Evolutionary conservation across 768 basidiomycete species (phyloP).

Genomic region (Xerocomellus intermedius): DNA sequence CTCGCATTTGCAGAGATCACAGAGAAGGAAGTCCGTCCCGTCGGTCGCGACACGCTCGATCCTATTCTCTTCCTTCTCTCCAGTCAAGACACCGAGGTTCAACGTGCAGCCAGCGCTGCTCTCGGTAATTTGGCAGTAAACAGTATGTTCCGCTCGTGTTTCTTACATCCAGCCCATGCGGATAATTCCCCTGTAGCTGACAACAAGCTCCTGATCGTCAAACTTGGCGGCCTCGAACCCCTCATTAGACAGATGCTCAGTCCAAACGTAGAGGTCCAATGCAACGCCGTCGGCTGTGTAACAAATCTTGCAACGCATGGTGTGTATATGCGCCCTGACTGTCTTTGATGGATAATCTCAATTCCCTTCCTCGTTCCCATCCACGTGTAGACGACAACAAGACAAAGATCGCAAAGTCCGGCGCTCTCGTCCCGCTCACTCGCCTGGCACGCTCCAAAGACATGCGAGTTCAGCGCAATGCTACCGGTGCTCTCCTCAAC

Average conservation of each 20-base stretch:
- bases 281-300: slow-evolving; percentile 98
- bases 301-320: slow-evolving; percentile 99
- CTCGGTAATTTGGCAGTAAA: slow-evolving; percentile 98
- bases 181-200: slow-evolving; percentile 59
- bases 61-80: slow-evolving; percentile 96
- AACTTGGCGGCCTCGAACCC: slow-evolving; percentile 95
- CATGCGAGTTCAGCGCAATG: slow-evolving; percentile 98
- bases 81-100: slow-evolving; percentile 98
- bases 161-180: slow-evolving; percentile 9
- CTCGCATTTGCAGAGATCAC: slow-evolving; percentile 99
- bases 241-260: slow-evolving; percentile 98
- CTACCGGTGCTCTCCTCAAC: slow-evolving; percentile 95
- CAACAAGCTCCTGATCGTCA: slow-evolving; percentile 98
- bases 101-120: slow-evolving; percentile 96
- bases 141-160: slow-evolving; percentile 56
- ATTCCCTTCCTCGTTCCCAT: slow-evolving; percentile 6
- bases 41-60: slow-evolving; percentile 95
- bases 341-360: slow-evolving; percentile 1
- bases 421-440: slow-evolving; percentile 95
- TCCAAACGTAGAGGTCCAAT: slow-evolving; percentile 98
- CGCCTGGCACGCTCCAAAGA: slow-evolving; percentile 96
- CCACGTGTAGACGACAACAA: slow-evolving; percentile 88
- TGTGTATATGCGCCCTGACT: slow-evolving; percentile 36
- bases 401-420: slow-evolving; percentile 99
- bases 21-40: slow-evolving; percentile 97